Conservation (phyloP, 495 filamentous ascomycete genomes). For the Evernia prunastri region DNA sequence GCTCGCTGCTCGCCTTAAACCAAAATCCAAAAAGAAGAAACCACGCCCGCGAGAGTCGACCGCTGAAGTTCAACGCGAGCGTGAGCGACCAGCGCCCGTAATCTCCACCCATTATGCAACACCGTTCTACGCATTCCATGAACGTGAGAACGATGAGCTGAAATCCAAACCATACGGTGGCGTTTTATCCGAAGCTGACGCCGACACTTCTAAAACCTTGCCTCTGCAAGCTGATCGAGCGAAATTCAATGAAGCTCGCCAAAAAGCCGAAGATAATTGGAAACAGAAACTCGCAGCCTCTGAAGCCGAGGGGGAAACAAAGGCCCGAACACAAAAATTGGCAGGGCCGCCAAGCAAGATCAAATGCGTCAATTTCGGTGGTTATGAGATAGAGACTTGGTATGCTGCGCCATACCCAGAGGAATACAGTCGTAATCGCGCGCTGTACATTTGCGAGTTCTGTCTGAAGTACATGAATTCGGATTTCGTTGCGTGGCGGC, state of each 20-base stretch:
- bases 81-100: slow-evolving; percentile 39
- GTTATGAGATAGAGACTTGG: slow-evolving; percentile 97
- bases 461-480: slow-evolving; percentile 99
- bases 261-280: slow-evolving; percentile 88
- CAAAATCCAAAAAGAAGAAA: slow-evolving; percentile 26
- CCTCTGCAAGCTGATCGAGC: slow-evolving; percentile 72
- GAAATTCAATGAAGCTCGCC: slow-evolving; percentile 78
- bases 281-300: slow-evolving; percentile 52
- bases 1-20: slow-evolving; percentile 51
- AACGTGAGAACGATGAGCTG: slow-evolving; percentile 78
- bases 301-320: slow-evolving; percentile 43
- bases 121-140: slow-evolving; percentile 77
- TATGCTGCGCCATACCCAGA: slow-evolving; percentile 98
- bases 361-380: slow-evolving; percentile 96
- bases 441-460: slow-evolving; percentile 97
- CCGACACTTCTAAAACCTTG: slow-evolving; percentile 82
- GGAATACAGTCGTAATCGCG: slow-evolving; percentile 91
- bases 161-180: slow-evolving; percentile 95
- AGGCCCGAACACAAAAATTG: slow-evolving; percentile 53
- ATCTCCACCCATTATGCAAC: slow-evolving; percentile 53
- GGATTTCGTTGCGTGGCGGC: slow-evolving; percentile 93
- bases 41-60: slow-evolving; percentile 31
- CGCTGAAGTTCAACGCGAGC: slow-evolving; percentile 41
- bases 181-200: slow-evolving; percentile 80
- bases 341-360: slow-evolving; percentile 89